phyloP scores from a whole-genome alignment of 2,329 filamentous ascomycete species.

The Fusarium tuaranense region DNA sequence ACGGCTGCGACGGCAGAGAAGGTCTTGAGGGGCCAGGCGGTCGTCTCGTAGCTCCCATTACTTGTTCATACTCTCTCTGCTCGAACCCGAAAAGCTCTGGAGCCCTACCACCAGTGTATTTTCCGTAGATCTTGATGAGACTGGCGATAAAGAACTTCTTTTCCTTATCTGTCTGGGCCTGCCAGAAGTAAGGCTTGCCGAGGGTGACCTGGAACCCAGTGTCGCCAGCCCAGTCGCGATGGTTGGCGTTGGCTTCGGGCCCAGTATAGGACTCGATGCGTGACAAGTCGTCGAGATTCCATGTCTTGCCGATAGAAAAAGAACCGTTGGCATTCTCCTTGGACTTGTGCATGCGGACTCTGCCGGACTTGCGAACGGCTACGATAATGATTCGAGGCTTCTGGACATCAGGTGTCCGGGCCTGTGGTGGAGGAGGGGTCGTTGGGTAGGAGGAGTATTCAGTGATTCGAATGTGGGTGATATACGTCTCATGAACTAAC shows the following conservation, averaged over 20 bases:
- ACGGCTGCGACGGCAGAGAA: slow-evolving; percentile 44
- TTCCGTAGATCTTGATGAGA: slow-evolving; percentile 94
- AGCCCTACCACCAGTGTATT: slow-evolving; percentile 89
- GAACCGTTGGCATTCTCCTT: slow-evolving; percentile 93
- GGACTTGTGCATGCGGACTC: slow-evolving; percentile 96
- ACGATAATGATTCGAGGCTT: slow-evolving; percentile 94
- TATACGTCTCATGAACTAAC: slow-evolving; percentile 82
- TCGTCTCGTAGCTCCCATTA: slow-evolving; percentile 70
- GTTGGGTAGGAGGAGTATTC: slow-evolving; percentile 90
- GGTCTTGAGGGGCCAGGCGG: slow-evolving; percentile 43
- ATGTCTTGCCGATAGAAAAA: slow-evolving; percentile 98
- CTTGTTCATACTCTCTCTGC: slow-evolving; percentile 78
- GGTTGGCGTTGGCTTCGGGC: slow-evolving; percentile 65
- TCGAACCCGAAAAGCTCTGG: slow-evolving; percentile 89
- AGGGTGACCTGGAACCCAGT: slow-evolving; percentile 90
- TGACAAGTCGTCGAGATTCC: slow-evolving; percentile 92
- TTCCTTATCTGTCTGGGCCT: slow-evolving; percentile 92
- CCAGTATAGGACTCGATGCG: slow-evolving; percentile 85
- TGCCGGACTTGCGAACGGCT: slow-evolving; percentile 89
- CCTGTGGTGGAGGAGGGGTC: slow-evolving; percentile 83
- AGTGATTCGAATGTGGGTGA: slow-evolving; percentile 92
- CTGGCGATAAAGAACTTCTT: slow-evolving; percentile 99
- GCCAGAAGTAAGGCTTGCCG: slow-evolving; percentile 97
- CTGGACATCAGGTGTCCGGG: slow-evolving; percentile 76
- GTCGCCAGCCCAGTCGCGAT: slow-evolving; percentile 83